These are phyloP conservation scores for Lablab purpureus DNA, from an alignment of 306 rosid genomes.

Conservation along the genomic window DNA sequence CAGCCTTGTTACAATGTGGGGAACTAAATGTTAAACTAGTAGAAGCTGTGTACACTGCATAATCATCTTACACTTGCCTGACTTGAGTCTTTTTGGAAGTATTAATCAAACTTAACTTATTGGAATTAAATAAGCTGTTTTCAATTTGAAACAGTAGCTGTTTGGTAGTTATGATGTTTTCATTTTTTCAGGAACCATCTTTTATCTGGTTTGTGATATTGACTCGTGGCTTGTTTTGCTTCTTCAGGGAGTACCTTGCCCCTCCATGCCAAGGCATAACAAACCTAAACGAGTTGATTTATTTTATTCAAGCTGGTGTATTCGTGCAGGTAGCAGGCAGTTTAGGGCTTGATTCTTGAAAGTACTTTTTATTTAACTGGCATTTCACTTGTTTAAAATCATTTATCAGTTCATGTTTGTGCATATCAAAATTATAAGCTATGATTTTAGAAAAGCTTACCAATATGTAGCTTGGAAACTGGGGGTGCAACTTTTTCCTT, in stretches of 20 bases:
- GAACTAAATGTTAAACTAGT: not conserved
- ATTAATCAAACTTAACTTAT: not conserved
- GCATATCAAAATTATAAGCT: not conserved
- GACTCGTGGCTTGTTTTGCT: conserved; percentile 23
- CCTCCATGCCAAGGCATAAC: conserved; percentile 60
- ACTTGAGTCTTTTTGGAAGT: conserved; percentile 11
- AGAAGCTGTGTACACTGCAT: not conserved
- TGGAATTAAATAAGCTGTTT: conserved; percentile 20
- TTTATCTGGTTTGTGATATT: conserved; percentile 18
- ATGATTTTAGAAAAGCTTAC: conserved; percentile 17
- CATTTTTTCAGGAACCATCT: not conserved
- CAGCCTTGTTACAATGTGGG: not conserved
- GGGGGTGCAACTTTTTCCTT: not conserved
- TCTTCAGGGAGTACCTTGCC: conserved; percentile 63
- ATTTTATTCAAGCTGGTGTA: conserved; percentile 71
- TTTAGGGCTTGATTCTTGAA: conserved; percentile 25
- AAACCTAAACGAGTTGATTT: conserved; percentile 66
- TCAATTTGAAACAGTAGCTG: conserved; percentile 3
- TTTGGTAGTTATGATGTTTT: conserved; percentile 22
- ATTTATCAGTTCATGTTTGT: not conserved
- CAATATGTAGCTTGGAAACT: not conserved
- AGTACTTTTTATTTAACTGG: conserved; percentile 19
- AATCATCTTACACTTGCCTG: not conserved
- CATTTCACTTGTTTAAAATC: conserved; percentile 4
- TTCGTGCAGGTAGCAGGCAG: conserved; percentile 59